Base-by-base conservation (phyloP, 495 filamentous ascomycete genomes). In the Penicillium lividum region DNA sequence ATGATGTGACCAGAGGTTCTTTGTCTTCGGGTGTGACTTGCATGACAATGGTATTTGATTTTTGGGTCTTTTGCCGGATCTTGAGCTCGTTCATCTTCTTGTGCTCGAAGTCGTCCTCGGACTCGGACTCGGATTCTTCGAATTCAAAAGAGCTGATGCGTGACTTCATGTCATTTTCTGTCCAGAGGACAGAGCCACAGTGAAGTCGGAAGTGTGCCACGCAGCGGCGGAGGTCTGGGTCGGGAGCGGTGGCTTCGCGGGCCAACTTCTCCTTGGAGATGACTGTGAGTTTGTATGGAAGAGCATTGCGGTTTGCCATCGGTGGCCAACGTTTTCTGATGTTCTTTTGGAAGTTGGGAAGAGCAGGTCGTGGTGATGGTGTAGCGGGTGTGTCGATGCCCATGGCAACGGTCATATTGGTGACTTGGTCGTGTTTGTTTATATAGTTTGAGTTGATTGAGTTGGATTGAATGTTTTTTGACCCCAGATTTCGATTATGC, bases 81-180 rank as follows among this genome's bases (percentile, higher is more conserved):
- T 43, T 55, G 18, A 16, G 8, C 16, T 55, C 36, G 10, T 25
- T 18, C 38, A 18, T 25, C 10, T 34, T 44, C 34, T 46, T 43
- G 53, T 31, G 38, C 15, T 53, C 47, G 46, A 25, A 30, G 5
- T 51, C 38, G n/a, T 56, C 51, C 40, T 64, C 61, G 52, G 68
- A 62, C 38, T 77, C 74, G 7, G 71, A 70, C 58, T 76, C 73
- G 51, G 62, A 63, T 44, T 71, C 68, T 52, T 77, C 75, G 27
- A 76, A 67, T n/a, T 76, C 75, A 16, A 76, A 72, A 15, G 75
- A 71, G 58, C 72, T 76, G 59, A 77, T 76, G 47, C 71, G 71
- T 25, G 72, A 68, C n/a, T 71, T 72, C 68, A 74, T 73, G 33
- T 77, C 75, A 48, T 75, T 72, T 55, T 77, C 72, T 4, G 73